Conservation (phyloP, 768 basidiomycete species). For the Pisolithus tinctorius region DNA sequence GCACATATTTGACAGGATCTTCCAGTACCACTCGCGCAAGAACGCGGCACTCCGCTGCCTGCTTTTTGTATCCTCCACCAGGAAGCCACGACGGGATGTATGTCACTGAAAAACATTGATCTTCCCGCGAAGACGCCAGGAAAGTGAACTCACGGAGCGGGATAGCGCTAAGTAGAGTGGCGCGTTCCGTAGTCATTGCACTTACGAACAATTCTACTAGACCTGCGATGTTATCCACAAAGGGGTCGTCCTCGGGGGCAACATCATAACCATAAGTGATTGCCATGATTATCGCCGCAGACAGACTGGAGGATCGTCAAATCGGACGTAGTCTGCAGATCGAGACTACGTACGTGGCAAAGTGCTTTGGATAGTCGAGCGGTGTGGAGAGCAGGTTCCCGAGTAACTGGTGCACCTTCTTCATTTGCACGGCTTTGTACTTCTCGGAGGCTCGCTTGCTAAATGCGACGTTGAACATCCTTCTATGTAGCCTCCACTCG, state of each 20-base stretch:
- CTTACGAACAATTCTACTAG: slow-evolving; percentile 1
- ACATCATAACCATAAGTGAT: slow-evolving; percentile 16
- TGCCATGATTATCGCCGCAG: slow-evolving; percentile 15
- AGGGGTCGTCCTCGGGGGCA: slow-evolving; percentile 12
- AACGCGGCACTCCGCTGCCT: slow-evolving; percentile 7
- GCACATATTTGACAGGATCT: slow-evolving; percentile 18
- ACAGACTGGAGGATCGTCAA: slow-evolving; percentile 7
- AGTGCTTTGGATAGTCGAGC: slow-evolving; percentile 8
- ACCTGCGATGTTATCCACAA: slow-evolving; percentile 11
- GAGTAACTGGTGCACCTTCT: slow-evolving; percentile 6
- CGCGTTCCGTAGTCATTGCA: slow-evolving; percentile 15
- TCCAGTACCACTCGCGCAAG: slow-evolving; percentile 9
- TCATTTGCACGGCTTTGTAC: slow-evolving; percentile 8
- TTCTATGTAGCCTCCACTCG: slow-evolving; percentile 12
- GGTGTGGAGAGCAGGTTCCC: slow-evolving; percentile 9
- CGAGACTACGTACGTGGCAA: slow-evolving; percentile 10
- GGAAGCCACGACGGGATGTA: slow-evolving; percentile 16
- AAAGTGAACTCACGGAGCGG: slow-evolving; percentile 12
- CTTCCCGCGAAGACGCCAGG: not conserved
- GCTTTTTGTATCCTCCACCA: slow-evolving; percentile 6
- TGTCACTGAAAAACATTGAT: slow-evolving; percentile 6
- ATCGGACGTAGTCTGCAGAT: no score
- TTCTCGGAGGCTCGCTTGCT: slow-evolving; percentile 5
- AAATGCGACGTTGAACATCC: slow-evolving; percentile 11
- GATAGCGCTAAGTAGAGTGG: slow-evolving; percentile 12